A percentile compares a stretch with the other conserved stretches of the same genome.
Conservation (phyloP, 2,329 filamentous ascomycete genomes). For the Alternaria metachromatica region DNA sequence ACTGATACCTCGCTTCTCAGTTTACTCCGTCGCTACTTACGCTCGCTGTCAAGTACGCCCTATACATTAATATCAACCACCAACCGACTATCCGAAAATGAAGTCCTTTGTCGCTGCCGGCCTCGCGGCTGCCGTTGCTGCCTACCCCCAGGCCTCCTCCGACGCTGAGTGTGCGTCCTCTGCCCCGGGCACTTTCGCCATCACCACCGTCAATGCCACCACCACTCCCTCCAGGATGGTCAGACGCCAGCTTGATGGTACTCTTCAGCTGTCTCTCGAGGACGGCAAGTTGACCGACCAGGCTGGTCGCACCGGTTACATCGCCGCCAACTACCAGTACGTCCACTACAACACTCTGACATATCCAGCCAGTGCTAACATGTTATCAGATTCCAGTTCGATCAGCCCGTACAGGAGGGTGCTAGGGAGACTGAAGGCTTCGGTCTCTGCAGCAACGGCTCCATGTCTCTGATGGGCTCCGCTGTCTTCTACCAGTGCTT, state of each 20-base stretch:
- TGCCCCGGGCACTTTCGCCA: conserved; percentile 64
- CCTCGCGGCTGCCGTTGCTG: conserved; percentile 38
- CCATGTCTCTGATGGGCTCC: conserved; percentile 67
- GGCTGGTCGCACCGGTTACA: conserved; percentile 74
- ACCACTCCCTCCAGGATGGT: conserved; percentile 28
- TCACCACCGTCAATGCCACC: conserved; percentile 61
- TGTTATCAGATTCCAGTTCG: conserved; percentile 49
- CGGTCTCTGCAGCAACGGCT: conserved; percentile 71
- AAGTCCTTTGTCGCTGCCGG: conserved; percentile 40
- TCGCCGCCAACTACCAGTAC: conserved; percentile 76
- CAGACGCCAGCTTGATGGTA: conserved; percentile 41
- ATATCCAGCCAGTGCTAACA: conserved; percentile 8
- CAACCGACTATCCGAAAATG: conserved; percentile 30
- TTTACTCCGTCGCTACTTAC: conserved; percentile 33
- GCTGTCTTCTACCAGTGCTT: conserved; percentile 77
- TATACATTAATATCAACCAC: conserved; percentile 13
- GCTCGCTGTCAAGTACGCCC: conserved; percentile 19
- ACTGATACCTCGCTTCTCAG: conserved; percentile 51
- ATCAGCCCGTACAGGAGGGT: conserved; percentile 63
- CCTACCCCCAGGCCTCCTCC: conserved; percentile 42
- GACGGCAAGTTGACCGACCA: conserved; percentile 71
- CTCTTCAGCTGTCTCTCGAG: conserved; percentile 67
- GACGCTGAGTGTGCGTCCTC: conserved; percentile 61
- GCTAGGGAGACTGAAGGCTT: conserved; percentile 77
- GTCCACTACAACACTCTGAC: background rate